These are phyloP conservation scores for Tremella yokohamensis DNA, from an alignment of 768 basidiomycete genomes.

Conservation along the genomic window DNA sequence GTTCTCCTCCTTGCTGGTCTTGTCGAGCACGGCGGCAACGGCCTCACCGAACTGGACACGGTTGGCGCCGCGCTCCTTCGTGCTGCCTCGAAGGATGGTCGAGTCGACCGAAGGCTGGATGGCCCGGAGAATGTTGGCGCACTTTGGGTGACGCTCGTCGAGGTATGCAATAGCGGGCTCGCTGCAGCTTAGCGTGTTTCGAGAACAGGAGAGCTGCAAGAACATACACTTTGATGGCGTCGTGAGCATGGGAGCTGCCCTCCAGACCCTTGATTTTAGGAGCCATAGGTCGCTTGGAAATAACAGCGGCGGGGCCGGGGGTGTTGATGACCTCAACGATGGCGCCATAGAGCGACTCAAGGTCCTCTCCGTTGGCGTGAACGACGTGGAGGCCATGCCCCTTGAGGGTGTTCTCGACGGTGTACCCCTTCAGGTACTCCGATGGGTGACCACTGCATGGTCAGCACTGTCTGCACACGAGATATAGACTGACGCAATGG, in stretches of 20 bases:
- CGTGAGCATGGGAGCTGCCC: conserved; percentile 75
- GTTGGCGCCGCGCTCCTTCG: conserved; percentile 72
- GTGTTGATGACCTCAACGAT: conserved; percentile 59
- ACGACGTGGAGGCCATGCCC: conserved; percentile 79
- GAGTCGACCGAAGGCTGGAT: conserved; percentile 62
- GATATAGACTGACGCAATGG: conserved; percentile 58
- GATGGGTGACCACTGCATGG: conserved; percentile 69
- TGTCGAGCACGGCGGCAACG: conserved; percentile 72
- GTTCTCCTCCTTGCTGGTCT: conserved; percentile 69
- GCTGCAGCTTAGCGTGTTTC: conserved; percentile 48
- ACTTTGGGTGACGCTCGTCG: conserved; percentile 59
- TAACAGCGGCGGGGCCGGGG: conserved; percentile 76
- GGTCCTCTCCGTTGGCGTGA: conserved; percentile 70
- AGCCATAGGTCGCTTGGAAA: conserved; percentile 68
- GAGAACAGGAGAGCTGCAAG: background rate
- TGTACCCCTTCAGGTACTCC: conserved; percentile 75
- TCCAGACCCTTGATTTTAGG: conserved; percentile 70
- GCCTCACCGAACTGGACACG: conserved; percentile 83
- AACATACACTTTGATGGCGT: conserved; percentile 49
- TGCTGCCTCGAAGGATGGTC: conserved; percentile 67
- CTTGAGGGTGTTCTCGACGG: conserved; percentile 65
- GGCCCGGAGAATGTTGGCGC: conserved; percentile 60
- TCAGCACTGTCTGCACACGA: background rate
- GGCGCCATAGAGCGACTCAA: conserved; percentile 71
- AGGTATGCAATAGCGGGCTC: conserved; percentile 76